phyloP scores from a whole-genome alignment of 441 rosid species.

The Euphorbia celastroides region DNA sequence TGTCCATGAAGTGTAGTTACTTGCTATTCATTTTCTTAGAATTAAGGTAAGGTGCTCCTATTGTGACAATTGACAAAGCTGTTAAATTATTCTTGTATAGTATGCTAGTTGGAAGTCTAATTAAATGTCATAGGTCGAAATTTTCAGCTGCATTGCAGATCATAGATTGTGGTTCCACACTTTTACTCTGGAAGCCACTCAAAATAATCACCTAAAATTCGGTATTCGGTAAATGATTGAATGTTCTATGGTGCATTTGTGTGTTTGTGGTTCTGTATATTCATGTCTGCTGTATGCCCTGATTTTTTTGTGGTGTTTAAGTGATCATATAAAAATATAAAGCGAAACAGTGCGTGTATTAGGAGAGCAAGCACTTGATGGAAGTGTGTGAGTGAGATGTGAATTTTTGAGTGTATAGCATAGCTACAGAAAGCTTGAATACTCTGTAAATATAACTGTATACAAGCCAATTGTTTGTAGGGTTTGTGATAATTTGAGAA shows the following conservation, averaged over 20 bases:
- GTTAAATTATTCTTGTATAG: too few species aligned
- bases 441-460: too few species aligned
- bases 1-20: constrained; percentile 29
- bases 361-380: not conserved
- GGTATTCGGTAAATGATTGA: not conserved
- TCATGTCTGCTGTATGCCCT: not conserved
- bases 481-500: not conserved
- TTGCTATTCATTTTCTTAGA: not conserved
- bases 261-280: not conserved
- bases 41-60: too few species aligned
- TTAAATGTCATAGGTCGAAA: too few species aligned
- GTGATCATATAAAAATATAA: too few species aligned
- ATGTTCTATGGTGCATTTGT: not conserved
- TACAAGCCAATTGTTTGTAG: not conserved
- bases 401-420: not conserved
- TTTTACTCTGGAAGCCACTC: too few species aligned
- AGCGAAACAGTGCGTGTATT: too few species aligned
- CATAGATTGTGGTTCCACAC: not conserved
- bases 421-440: not conserved
- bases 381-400: not conserved
- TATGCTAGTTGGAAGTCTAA: too few species aligned
- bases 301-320: not conserved
- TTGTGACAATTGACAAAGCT: too few species aligned
- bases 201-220: not conserved
- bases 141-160: too few species aligned